phyloP scores from a whole-genome alignment of 352 stramenopile species.

The Elongisporangium undulatum region DNA sequence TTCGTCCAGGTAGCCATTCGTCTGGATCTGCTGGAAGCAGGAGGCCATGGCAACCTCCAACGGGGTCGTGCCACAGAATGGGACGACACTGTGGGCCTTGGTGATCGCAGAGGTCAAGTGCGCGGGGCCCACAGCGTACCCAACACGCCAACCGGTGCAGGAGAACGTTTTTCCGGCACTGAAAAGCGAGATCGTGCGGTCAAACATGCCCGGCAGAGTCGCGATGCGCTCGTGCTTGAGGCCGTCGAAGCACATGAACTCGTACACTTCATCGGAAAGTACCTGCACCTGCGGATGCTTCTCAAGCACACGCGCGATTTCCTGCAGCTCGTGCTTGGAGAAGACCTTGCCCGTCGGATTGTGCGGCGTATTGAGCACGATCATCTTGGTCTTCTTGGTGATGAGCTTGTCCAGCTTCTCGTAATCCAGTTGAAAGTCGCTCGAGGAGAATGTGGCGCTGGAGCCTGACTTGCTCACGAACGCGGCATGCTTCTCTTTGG shows the following conservation, averaged over 20 bases:
- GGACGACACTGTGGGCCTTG: slow-evolving; percentile 78
- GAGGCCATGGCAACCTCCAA: slow-evolving; percentile 92
- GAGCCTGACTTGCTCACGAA: slow-evolving; percentile 26
- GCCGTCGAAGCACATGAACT: slow-evolving; percentile 94
- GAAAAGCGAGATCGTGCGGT: slow-evolving; percentile 91
- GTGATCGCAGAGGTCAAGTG: slow-evolving; percentile 58
- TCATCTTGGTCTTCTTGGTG: slow-evolving; percentile 89
- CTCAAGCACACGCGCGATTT: slow-evolving; percentile 82
- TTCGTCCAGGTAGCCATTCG: slow-evolving; percentile 83
- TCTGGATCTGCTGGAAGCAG: slow-evolving; percentile 83
- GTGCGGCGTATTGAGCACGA: slow-evolving; percentile 98
- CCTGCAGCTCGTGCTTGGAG: slow-evolving; percentile 88
- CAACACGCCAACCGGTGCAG: slow-evolving; percentile 92
- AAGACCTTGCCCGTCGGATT: slow-evolving; percentile 99
- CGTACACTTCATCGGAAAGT: slow-evolving; percentile 98
- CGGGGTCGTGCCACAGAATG: slow-evolving; percentile 94
- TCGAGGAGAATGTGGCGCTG: slow-evolving; percentile 46
- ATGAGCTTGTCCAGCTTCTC: slow-evolving; percentile 83
- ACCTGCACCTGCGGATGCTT: slow-evolving; percentile 89
- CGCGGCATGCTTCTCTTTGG: slow-evolving; percentile 29
- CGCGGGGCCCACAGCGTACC: slow-evolving; percentile 66
- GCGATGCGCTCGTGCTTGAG: slow-evolving; percentile 65
- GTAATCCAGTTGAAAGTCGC: slow-evolving; percentile 84
- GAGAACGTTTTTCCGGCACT: slow-evolving; percentile 93
- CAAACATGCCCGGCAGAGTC: slow-evolving; percentile 75